These are phyloP conservation scores for Ophiocytium majus DNA, from an alignment of 352 stramenopile genomes.

Conservation along the genomic window DNA sequence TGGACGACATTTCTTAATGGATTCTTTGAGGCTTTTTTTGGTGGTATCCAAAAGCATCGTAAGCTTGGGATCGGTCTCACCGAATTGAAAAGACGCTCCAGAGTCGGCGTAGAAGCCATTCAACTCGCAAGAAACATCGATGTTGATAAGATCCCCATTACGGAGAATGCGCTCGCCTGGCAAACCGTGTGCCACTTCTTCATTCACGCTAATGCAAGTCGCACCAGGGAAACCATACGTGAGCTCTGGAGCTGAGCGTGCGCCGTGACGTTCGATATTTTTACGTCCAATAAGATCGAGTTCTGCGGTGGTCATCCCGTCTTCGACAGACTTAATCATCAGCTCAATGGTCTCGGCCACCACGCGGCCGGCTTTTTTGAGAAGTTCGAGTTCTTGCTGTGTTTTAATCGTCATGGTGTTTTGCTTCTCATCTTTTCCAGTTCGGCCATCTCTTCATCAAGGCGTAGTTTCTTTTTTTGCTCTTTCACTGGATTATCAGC, in stretches of 20 bases:
- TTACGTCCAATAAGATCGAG: neutral
- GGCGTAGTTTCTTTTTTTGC: too few species aligned
- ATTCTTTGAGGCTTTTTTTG: neutral
- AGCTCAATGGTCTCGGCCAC: neutral
- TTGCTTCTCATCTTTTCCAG: too few species aligned
- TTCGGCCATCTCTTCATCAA: too few species aligned
- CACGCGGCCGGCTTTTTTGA: neutral
- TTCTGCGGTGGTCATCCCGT: neutral
- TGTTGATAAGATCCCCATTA: neutral
- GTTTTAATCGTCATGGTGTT: constrained; percentile 10
- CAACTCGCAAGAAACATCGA: constrained; percentile 9
- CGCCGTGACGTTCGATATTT: neutral
- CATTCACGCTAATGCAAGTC: constrained; percentile 1
- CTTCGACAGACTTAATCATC: neutral
- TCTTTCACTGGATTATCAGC: too few species aligned
- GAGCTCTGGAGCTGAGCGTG: neutral
- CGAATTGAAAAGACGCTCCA: neutral
- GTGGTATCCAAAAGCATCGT: constrained; percentile 7
- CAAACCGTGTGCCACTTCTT: neutral
- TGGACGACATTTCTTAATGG: neutral
- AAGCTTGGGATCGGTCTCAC: too few species aligned
- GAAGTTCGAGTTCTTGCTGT: neutral
- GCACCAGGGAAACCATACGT: neutral
- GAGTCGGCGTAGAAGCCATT: neutral
- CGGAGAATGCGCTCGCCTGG: neutral